Conservation (phyloP, 2,329 filamentous ascomycete species). For the Dactylellina parvicollis region DNA sequence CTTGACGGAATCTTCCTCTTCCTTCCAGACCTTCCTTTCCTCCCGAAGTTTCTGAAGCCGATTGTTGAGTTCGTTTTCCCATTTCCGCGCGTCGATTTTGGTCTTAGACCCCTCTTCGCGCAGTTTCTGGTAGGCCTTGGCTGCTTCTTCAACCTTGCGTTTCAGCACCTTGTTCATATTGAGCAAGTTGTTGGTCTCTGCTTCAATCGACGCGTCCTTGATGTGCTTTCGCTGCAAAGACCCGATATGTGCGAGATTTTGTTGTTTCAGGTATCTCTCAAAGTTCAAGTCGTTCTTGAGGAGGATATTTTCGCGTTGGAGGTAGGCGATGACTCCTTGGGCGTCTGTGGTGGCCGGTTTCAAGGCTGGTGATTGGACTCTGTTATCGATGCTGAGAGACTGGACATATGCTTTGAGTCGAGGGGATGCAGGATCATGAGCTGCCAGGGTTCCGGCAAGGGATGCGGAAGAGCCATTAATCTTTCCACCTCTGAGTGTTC, state of each 20-base stretch:
- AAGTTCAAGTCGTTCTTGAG: constrained; percentile 84
- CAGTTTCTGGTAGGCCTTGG: constrained; percentile 74
- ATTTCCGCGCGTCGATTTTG: constrained; percentile 78
- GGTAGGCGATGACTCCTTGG: constrained; percentile 64
- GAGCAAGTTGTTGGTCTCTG: constrained; percentile 82
- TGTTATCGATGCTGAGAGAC: constrained; percentile 57
- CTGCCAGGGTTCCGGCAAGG: constrained; percentile 35
- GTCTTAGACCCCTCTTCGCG: constrained; percentile 78
- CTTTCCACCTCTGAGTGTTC: constrained; percentile 65
- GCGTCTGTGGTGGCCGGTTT: constrained; percentile 59
- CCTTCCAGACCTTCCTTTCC: constrained; percentile 73
- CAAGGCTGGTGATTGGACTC: constrained; percentile 58
- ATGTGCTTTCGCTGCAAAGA: constrained; percentile 79
- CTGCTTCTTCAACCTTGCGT: constrained; percentile 76
- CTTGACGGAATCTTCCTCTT: constrained; percentile 68
- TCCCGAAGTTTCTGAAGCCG: constrained; percentile 75
- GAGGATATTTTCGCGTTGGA: constrained; percentile 79
- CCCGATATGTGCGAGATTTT: constrained; percentile 83
- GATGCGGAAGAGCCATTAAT: constrained; percentile 42
- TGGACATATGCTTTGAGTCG: constrained; percentile 59
- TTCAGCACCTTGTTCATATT: constrained; percentile 79
- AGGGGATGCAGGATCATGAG: constrained; percentile 57
- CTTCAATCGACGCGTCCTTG: constrained; percentile 79
- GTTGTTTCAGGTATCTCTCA: constrained; percentile 83
- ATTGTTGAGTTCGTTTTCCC: constrained; percentile 75